Conservation (phyloP, 2,329 filamentous ascomycete species). For the Penicillium sp. region DNA sequence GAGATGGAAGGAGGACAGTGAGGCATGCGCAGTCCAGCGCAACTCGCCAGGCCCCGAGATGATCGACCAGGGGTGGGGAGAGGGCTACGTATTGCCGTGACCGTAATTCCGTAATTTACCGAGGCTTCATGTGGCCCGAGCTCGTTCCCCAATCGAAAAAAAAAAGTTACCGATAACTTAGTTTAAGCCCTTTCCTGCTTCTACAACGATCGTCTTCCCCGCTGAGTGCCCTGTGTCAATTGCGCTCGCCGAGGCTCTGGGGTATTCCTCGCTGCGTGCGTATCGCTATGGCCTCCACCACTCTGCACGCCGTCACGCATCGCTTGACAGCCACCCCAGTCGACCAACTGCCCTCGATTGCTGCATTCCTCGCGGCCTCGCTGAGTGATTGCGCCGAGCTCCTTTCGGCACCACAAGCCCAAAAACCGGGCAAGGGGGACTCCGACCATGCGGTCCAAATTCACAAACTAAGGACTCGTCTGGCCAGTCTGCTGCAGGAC, state of each 20-base stretch:
- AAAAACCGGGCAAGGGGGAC: conserved; percentile 61
- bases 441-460: conserved; percentile 70
- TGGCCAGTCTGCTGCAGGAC: conserved; percentile 77
- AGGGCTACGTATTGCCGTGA: conserved; percentile 23
- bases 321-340: conserved; percentile 68
- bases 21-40: conserved; percentile 11
- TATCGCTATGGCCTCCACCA: conserved; percentile 32
- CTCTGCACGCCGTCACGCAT: conserved; percentile 47
- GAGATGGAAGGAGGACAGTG: conserved; percentile 19
- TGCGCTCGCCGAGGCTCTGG: neutral
- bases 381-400: conserved; percentile 58
- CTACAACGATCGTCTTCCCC: conserved; percentile 8
- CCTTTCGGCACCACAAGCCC: conserved; percentile 62
- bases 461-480: conserved; percentile 77
- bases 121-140: conserved; percentile 36
- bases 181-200: conserved; percentile 9
- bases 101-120: conserved; percentile 30
- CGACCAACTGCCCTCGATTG: conserved; percentile 71
- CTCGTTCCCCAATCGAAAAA: conserved; percentile 17
- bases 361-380: conserved; percentile 65
- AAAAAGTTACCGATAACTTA: conserved; percentile 22
- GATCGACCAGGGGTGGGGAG: conserved; percentile 28
- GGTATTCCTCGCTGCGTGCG: neutral
- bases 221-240: conserved; percentile 1
- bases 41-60: conserved; percentile 19